Base-by-base conservation (phyloP, 2,329 filamentous ascomycete species). In the Lachnellula cervina region DNA sequence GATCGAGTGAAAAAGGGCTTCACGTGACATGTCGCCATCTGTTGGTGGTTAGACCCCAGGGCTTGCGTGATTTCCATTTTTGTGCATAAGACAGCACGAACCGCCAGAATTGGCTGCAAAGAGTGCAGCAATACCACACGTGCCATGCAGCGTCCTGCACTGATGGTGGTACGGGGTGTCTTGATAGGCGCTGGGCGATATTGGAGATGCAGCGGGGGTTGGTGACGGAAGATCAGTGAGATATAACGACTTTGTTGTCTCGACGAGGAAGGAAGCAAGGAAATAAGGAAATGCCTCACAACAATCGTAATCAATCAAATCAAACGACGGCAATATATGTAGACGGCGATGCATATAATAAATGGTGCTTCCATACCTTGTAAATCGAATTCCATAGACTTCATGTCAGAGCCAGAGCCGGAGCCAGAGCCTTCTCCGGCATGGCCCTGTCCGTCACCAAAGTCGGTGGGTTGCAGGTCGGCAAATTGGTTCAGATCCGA, bases 401-500 rank as follows among this genome's bases (percentile, higher is more conserved):
- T 64, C 53, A 80, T 75, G 13, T 81, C 78, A 38, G 71, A 13
- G 21, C 21, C 21, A 40, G 71, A 13, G n/a, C n/a, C n/a, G n/a
- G n/a, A n/a, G n/a, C n/a, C n/a, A n/a, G n/a, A n/a, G n/a, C n/a
- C n/a, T n/a, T n/a, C n/a, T n/a, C n/a, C n/a, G n/a, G n/a, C n/a
- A 28, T 53, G 49, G 23, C 42, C 49, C 49, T 40, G 51, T 21
- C 34, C 47, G 17, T 50, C 51, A 37, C 42, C 49, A 71, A 69
- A 53, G 16, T 40, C 40, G 14, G 58, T 50, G 40, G 60, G 52
- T 67, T 81, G 79, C 66, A 80, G 78, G 67, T 83, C 80, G 58
- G 78, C 78, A 67, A 80, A 78, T 63, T 80, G 78, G n/a, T 81
- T 80, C 40, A 81, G 76, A 69, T 92, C 89, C 69, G 87, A 89